These are phyloP conservation scores for Floccularia luteovirens DNA, from an alignment of 768 basidiomycete genomes.

Conservation along the genomic window DNA sequence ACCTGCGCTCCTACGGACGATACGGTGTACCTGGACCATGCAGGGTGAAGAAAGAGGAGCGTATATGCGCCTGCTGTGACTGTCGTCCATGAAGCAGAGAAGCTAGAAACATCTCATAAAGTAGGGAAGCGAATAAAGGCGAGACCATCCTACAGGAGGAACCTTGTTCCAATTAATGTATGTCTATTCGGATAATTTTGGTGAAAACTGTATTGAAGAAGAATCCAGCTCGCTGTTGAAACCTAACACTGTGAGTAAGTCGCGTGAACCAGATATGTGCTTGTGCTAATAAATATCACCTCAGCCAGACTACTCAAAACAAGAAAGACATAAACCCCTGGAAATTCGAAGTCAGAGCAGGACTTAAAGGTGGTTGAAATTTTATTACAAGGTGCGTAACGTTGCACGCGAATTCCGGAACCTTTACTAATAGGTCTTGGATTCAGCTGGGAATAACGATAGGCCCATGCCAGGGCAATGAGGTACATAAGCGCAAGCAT, in stretches of 20 bases:
- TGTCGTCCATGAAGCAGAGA: slow-evolving; percentile 54
- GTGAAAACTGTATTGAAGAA: slow-evolving; percentile 47
- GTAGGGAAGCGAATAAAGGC: neutral
- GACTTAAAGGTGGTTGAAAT: neutral
- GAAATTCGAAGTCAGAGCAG: slow-evolving; percentile 9
- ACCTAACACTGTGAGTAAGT: slow-evolving; percentile 24
- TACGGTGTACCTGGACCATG: slow-evolving; percentile 43
- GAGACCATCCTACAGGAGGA: slow-evolving; percentile 35
- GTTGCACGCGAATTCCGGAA: slow-evolving; percentile 35
- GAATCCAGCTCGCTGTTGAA: slow-evolving; percentile 50
- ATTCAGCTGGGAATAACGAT: slow-evolving; percentile 34
- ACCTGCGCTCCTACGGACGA: slow-evolving; percentile 53
- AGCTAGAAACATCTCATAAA: slow-evolving; percentile 23
- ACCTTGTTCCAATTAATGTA: slow-evolving; percentile 33
- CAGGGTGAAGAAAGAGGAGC: slow-evolving; percentile 54
- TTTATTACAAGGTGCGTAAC: slow-evolving; percentile 42
- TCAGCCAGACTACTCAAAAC: slow-evolving; percentile 40
- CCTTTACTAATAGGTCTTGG: slow-evolving; percentile 44
- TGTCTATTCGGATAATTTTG: slow-evolving; percentile 41
- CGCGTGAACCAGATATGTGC: neutral
- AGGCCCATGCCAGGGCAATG: slow-evolving; percentile 40
- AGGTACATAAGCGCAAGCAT: slow-evolving; percentile 38
- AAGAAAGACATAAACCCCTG: slow-evolving; percentile 45
- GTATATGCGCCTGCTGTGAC: slow-evolving; percentile 43
- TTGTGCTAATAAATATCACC: slow-evolving; percentile 18